A percentile compares a stretch with the other conserved stretches of the same genome.
These are phyloP conservation scores for Paraleonurus japonicus DNA, from an alignment of 257 asterid species.

Conservation along the genomic window DNA sequence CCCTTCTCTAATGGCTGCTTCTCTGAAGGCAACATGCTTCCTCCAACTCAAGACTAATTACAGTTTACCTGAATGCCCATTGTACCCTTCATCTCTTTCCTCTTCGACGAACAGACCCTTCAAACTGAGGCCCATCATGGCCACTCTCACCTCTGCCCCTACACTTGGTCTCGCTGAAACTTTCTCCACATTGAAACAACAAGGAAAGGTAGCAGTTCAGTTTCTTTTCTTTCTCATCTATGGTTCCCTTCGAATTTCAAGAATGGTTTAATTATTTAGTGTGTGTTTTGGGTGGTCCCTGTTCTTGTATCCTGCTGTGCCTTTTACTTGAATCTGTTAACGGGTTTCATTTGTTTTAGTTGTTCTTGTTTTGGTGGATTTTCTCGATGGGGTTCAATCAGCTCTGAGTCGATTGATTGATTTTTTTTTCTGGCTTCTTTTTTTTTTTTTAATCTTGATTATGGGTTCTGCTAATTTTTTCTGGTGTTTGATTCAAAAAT, in stretches of 20 bases:
- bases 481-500: not conserved
- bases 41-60: conserved; percentile 31
- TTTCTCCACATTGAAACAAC: conserved; percentile 52
- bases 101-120: conserved; percentile 24
- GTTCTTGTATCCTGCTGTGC: no score
- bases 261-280: not conserved
- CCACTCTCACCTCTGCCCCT: conserved; percentile 43
- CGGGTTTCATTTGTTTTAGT: not conserved
- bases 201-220: conserved; percentile 53
- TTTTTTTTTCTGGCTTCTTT: not conserved
- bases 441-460: not conserved
- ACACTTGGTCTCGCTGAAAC: conserved; percentile 64
- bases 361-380: not conserved
- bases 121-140: conserved; percentile 48
- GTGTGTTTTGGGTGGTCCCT: not conserved
- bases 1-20: conserved; percentile 38
- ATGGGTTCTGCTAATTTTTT: not conserved
- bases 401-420: not conserved
- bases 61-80: conserved; percentile 19
- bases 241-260: not conserved
- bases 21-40: conserved; percentile 38
- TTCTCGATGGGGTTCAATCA: conserved; percentile 1
- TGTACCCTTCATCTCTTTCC: conserved; percentile 12
- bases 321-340: not conserved
- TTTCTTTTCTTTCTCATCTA: not conserved